Conservation (phyloP, 106 monocot genomes). For the Alisma plantagoaquatica region DNA sequence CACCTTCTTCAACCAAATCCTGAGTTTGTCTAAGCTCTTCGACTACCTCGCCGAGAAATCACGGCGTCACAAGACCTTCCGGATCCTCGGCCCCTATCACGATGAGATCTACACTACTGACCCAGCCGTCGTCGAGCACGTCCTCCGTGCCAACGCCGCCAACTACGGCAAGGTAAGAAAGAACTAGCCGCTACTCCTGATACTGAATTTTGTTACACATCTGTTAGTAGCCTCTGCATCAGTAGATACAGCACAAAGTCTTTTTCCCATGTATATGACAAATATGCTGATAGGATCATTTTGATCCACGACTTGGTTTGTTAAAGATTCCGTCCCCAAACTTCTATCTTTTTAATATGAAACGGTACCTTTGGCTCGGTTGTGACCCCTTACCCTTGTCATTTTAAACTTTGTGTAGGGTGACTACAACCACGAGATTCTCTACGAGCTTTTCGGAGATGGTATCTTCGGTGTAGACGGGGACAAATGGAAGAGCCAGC, state of each 20-base stretch:
- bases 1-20: neutral
- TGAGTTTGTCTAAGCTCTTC: neutral
- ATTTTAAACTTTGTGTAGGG: constrained; percentile 3
- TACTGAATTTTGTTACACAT: neutral
- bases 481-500: constrained; percentile 2
- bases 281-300: too few species aligned
- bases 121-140: constrained; percentile 1
- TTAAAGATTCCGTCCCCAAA: too few species aligned
- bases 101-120: neutral
- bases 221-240: too few species aligned
- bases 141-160: constrained; percentile 5
- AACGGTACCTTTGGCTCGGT: neutral
- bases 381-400: neutral
- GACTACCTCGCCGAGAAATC: constrained; percentile 2
- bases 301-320: too few species aligned
- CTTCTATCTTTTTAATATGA: too few species aligned
- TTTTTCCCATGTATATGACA: too few species aligned
- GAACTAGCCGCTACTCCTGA: too few species aligned
- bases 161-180: constrained; percentile 8
- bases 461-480: constrained; percentile 8
- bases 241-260: too few species aligned
- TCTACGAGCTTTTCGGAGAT: constrained; percentile 4
- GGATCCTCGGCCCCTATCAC: neutral
- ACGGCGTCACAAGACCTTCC: neutral
- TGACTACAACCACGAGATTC: neutral